Evolutionary conservation across 1,139 yeast species (phyloP).

Genomic region (Sugiyamaella castrensis): DNA sequence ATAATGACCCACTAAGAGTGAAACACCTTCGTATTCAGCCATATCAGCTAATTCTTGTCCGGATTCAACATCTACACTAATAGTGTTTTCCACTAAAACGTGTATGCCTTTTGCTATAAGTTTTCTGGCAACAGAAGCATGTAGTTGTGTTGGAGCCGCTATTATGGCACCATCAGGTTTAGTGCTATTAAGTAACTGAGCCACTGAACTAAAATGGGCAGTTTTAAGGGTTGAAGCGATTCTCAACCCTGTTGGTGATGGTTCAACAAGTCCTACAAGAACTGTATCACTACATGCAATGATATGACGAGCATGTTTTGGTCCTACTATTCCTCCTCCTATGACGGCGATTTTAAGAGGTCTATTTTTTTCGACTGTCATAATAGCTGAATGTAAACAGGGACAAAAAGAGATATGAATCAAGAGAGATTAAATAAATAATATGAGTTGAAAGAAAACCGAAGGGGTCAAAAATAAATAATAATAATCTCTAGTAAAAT

Average conservation of each 20-base stretch:
- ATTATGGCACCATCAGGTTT: constrained; percentile 6
- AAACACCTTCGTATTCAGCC: constrained; percentile 2
- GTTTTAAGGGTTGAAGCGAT: constrained; percentile 3
- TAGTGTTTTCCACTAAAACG: constrained; percentile 6
- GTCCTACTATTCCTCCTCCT: constrained; percentile 10
- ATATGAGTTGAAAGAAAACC: too few species aligned
- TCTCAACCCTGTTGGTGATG: constrained; percentile 7
- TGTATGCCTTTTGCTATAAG: constrained; percentile 3
- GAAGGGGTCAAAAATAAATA: too few species aligned
- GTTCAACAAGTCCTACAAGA: constrained; percentile 6
- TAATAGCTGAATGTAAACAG: neutral
- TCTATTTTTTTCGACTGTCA: constrained; percentile 6
- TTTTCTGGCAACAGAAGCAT: constrained; percentile 2
- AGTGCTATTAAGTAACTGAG: neutral
- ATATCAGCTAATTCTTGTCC: constrained; percentile 1
- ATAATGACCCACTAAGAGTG: constrained; percentile 7
- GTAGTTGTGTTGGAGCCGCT: constrained; percentile 6
- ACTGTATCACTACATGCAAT: constrained; percentile 1
- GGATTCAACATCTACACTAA: constrained; percentile 4
- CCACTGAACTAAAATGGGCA: constrained; percentile 1
- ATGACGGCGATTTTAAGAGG: constrained; percentile 6
- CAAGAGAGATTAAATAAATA: too few species aligned
- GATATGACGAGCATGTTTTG: constrained; percentile 6
- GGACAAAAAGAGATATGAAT: too few species aligned
- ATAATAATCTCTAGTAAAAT: too few species aligned